Evolutionary conservation across 805 yeast species (phyloP).

Genomic region (Pichia kluyveri): DNA sequence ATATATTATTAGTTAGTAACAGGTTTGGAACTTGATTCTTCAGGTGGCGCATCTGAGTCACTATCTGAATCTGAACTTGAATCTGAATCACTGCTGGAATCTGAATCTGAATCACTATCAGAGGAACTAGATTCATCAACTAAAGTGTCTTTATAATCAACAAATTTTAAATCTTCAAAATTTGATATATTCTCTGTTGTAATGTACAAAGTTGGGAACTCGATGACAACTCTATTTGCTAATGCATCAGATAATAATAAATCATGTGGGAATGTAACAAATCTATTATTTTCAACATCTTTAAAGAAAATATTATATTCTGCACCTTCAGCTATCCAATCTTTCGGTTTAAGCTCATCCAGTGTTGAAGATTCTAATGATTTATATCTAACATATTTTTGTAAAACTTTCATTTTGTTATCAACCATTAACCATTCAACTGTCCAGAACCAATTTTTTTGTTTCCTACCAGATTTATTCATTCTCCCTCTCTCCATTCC

Average conservation of each 20-base stretch:
- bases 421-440: slow-evolving; percentile 56
- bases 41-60: slow-evolving; percentile 16
- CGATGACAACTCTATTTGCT: slow-evolving; percentile 55
- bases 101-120: slow-evolving; percentile 7
- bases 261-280: background rate
- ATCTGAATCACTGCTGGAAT: slow-evolving; percentile 4
- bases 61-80: slow-evolving; percentile 6
- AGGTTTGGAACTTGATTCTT: slow-evolving; percentile 15
- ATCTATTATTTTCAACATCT: slow-evolving; percentile 16
- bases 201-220: slow-evolving; percentile 64
- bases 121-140: background rate
- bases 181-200: background rate
- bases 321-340: slow-evolving; percentile 7
- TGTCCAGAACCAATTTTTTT: slow-evolving; percentile 63
- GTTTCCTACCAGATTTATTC: slow-evolving; percentile 50
- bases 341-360: slow-evolving; percentile 32
- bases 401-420: slow-evolving; percentile 9
- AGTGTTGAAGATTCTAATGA: slow-evolving; percentile 30
- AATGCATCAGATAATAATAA: slow-evolving; percentile 29
- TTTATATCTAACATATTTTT: slow-evolving; percentile 28
- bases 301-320: slow-evolving; percentile 25
- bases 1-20: background rate
- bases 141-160: background rate
- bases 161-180: background rate
- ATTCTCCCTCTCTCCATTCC: slow-evolving; percentile 63